Percentiles rank a stretch among this genome's conserved stretches.
phyloP scores from a whole-genome alignment of 1,284 basidiomycete species.

The Ganoderma meredithae region DNA sequence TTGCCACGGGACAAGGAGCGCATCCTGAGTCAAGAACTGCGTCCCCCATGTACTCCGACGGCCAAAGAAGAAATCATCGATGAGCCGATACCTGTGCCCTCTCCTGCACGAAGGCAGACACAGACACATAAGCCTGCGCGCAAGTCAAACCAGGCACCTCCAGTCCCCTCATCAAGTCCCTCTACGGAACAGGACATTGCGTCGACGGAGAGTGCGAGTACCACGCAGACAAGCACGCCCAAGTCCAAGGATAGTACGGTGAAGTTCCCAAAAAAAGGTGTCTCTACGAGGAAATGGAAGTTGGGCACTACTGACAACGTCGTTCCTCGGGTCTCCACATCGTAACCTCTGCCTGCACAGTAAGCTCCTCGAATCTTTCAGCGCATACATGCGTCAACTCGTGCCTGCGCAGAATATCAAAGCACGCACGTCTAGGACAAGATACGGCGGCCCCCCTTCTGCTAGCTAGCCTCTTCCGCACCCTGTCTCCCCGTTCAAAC shows the following conservation, averaged over 20 bases:
- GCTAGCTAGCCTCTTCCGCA: slow-evolving; percentile 19
- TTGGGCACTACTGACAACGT: not conserved
- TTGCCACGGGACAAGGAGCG: not conserved
- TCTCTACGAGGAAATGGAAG: slow-evolving; percentile 14
- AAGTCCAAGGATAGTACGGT: not conserved
- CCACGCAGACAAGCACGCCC: not conserved
- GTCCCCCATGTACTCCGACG: no score
- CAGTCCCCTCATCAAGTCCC: not conserved
- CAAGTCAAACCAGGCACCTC: not conserved
- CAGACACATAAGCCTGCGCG: slow-evolving; percentile 1
- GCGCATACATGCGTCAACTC: not conserved
- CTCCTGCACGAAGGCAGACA: not conserved
- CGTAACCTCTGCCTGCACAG: slow-evolving; percentile 9
- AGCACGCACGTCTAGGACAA: slow-evolving; percentile 19
- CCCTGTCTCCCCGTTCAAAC: slow-evolving; percentile 5
- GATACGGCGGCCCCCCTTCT: slow-evolving; percentile 7
- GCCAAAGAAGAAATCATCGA: not conserved
- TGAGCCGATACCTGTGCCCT: not conserved
- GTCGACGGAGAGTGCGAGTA: not conserved
- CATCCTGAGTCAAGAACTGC: not conserved
- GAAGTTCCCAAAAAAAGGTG: not conserved
- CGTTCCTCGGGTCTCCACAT: slow-evolving; percentile 6
- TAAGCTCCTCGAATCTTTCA: not conserved
- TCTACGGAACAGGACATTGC: not conserved
- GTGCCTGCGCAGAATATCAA: slow-evolving; percentile 8